phyloP scores from a whole-genome alignment of 2,329 filamentous ascomycete genomes.

The Stachybotrys chlorohalonatus region DNA sequence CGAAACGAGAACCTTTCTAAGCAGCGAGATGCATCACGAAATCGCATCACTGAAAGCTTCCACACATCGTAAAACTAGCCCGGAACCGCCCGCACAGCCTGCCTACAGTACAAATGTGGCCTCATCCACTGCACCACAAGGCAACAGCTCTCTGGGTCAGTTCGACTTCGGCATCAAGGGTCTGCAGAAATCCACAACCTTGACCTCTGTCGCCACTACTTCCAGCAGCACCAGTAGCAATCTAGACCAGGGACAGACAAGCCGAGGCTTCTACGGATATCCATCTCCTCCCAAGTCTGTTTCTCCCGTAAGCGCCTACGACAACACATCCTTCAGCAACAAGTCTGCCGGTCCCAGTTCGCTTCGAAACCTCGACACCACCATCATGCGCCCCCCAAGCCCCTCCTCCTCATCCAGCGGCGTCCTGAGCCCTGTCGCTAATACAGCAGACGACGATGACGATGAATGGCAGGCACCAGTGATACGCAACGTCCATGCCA shows the following conservation, averaged over 20 bases:
- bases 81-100: neutral
- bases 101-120: neutral
- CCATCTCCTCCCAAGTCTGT: slow-evolving; percentile 4
- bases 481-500: slow-evolving; percentile 38
- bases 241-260: neutral
- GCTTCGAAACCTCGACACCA: slow-evolving; percentile 16
- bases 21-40: neutral
- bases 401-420: slow-evolving; percentile 35
- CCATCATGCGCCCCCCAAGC: slow-evolving; percentile 15
- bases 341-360: slow-evolving; percentile 13
- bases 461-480: slow-evolving; percentile 29
- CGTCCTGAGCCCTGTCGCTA: slow-evolving; percentile 6
- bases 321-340: slow-evolving; percentile 7
- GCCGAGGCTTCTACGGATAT: neutral
- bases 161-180: slow-evolving; percentile 24
- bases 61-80: neutral
- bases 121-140: slow-evolving; percentile 2
- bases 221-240: neutral
- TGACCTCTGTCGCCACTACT: neutral
- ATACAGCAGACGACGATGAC: slow-evolving; percentile 18
- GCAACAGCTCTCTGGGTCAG: slow-evolving; percentile 30
- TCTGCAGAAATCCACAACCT: slow-evolving; percentile 1
- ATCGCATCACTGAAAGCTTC: neutral
- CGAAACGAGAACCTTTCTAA: neutral
- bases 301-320: slow-evolving; percentile 11